phyloP scores from a whole-genome alignment of 768 basidiomycete genomes.

The Neoboletus brunneissimus region DNA sequence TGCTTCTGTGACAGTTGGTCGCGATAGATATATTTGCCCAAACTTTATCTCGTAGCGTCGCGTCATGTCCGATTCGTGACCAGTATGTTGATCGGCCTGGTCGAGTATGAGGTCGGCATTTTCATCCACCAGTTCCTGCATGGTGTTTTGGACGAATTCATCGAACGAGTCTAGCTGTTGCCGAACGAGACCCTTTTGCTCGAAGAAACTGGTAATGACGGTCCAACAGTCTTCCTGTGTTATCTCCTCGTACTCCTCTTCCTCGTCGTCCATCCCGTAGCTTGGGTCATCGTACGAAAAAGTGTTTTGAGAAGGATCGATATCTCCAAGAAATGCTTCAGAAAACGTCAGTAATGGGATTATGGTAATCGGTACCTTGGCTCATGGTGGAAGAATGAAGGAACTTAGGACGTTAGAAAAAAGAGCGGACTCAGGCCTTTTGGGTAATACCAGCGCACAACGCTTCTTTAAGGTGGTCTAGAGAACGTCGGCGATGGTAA shows the following conservation, averaged over 20 bases:
- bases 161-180: conserved; percentile 99
- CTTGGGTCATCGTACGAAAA: conserved; percentile 60
- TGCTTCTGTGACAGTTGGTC: conserved; percentile 91
- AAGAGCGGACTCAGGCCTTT: background rate
- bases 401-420: background rate
- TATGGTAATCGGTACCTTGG: conserved; percentile 28
- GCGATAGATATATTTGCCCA: conserved; percentile 94
- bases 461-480: background rate
- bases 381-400: conserved; percentile 21
- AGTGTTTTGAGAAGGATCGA: conserved; percentile 42
- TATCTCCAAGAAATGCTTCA: conserved; percentile 44
- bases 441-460: background rate
- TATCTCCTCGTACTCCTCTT: conserved; percentile 68
- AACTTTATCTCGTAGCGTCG: conserved; percentile 97
- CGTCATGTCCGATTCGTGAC: conserved; percentile 76
- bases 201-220: conserved; percentile 95
- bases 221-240: conserved; percentile 95
- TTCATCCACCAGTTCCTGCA: conserved; percentile 99
- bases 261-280: conserved; percentile 53
- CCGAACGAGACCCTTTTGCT: conserved; percentile 94
- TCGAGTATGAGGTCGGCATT: conserved; percentile 93
- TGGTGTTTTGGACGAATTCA: conserved; percentile 98
- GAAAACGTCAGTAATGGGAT: conserved; percentile 27
- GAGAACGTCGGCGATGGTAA: conserved; percentile 1
- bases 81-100: conserved; percentile 94